Base-by-base conservation (phyloP, 345 rosid species). In the Eucalyptus cloeziana region DNA sequence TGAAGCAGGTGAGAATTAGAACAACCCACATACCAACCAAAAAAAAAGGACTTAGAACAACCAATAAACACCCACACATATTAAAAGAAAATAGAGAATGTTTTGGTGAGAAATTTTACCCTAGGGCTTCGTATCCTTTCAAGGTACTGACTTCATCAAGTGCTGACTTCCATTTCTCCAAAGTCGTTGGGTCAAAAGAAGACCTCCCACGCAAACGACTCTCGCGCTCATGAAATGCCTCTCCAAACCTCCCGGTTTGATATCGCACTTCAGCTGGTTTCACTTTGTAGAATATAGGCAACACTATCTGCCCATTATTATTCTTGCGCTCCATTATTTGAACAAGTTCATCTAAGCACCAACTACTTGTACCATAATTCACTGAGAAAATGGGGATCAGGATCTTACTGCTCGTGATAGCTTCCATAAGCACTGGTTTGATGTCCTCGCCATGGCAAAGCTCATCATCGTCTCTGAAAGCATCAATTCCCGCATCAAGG, bases 401-500 rank as follows among this genome's bases (percentile, higher is more conserved):
- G 24, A 52, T 1, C 0, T 52, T 52, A 52, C 56, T 52, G 1
- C 3, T 52, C 0, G 0, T 52, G 0, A 52, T 52, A 24, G 56
- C 56, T 52, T 2, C 24, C 56, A 16, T 0, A 3, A 52, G 56
- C 56, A 1, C 56, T 52, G 56, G 9, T 1, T 0, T 52, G 22
- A 52, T 52, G 56, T 17, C 0, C 24, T 52, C 4, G 4, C 56
- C 56, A 7, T 52, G 58, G 24, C 9, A 0, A 0, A 52, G 58
- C 10, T 52, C 10, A 0, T 52, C 22, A 52, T 52, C 9, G 0
- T 52, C 58, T 52, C 24, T 52, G 0, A 52, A 52, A 19, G 4
- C 4, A 1, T 19, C 0, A 17, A 52, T 52, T 52, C 58, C 58
- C 0, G 24, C 58, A 0, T 0, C 1, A 0, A 3, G 0, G 24